Percentiles rank a stretch among this genome's conserved stretches.
phyloP scores from a whole-genome alignment of 2,329 filamentous ascomycete species.

The Diaporthe ilicicola region DNA sequence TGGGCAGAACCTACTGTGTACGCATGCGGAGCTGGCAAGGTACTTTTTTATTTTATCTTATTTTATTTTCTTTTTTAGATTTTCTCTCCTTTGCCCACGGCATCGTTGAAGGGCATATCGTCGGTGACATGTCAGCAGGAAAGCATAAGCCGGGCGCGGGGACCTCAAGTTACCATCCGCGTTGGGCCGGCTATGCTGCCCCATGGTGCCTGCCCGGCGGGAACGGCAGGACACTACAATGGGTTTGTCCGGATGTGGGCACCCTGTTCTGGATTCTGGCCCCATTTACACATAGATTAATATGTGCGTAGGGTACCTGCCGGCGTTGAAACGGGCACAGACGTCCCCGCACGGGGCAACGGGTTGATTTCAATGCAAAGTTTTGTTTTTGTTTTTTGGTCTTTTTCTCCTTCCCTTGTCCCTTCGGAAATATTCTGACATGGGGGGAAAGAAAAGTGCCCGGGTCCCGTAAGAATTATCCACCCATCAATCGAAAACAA shows the following conservation, averaged over 20 bases:
- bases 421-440: neutral
- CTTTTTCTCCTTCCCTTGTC: too few relatives aligned
- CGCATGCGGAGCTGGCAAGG: neutral
- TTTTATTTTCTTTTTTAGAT: too few relatives aligned
- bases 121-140: neutral
- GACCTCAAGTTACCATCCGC: neutral
- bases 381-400: too few relatives aligned
- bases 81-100: too few relatives aligned
- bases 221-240: neutral
- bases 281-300: neutral
- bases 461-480: neutral
- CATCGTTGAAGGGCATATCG: too few relatives aligned
- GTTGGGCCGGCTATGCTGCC: neutral
- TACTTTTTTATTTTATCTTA: too few relatives aligned
- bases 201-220: neutral
- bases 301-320: neutral
- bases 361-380: conserved; percentile 12
- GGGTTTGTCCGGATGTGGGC: neutral
- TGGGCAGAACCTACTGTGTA: too few relatives aligned
- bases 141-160: neutral
- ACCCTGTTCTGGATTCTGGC: neutral
- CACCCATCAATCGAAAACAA: conserved; percentile 14
- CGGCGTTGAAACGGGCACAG: conserved; percentile 22
- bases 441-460: neutral
- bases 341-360: conserved; percentile 17